Conservation (phyloP, 2,329 filamentous ascomycete genomes). For the Curvularia sp. region DNA sequence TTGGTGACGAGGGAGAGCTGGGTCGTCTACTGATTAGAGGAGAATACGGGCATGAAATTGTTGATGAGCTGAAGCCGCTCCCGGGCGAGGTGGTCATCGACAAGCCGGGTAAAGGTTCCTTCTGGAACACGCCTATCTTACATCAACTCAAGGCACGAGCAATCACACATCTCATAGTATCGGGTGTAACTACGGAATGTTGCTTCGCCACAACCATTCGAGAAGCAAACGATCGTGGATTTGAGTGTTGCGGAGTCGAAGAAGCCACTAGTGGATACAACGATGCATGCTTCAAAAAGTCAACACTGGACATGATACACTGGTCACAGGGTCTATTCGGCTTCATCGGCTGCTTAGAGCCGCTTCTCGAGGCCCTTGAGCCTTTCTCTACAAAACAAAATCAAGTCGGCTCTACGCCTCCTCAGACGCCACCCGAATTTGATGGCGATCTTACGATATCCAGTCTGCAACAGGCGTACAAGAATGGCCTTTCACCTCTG, state of each 20-base stretch:
- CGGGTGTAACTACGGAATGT: slow-evolving; percentile 66
- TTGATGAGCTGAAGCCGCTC: slow-evolving; percentile 60
- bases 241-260: slow-evolving; percentile 61
- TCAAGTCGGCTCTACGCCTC: slow-evolving; percentile 27
- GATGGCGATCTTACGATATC: slow-evolving; percentile 55
- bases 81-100: slow-evolving; percentile 63
- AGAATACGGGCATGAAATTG: slow-evolving; percentile 63
- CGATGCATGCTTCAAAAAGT: slow-evolving; percentile 55
- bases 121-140: slow-evolving; percentile 64
- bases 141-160: slow-evolving; percentile 61
- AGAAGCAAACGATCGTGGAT: slow-evolving; percentile 67
- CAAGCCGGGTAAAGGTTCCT: slow-evolving; percentile 66
- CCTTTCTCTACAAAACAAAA: slow-evolving; percentile 19
- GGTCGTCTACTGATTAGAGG: slow-evolving; percentile 62
- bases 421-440: slow-evolving; percentile 50
- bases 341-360: slow-evolving; percentile 55
- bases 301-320: slow-evolving; percentile 59
- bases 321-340: slow-evolving; percentile 62
- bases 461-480: slow-evolving; percentile 55
- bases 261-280: slow-evolving; percentile 58
- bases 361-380: slow-evolving; percentile 44
- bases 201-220: slow-evolving; percentile 64
- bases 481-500: slow-evolving; percentile 53
- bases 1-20: slow-evolving; percentile 62
- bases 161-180: slow-evolving; percentile 64